Evolutionary conservation across 164 flowering plant genomes (phyloP).

Genomic region (Dillenia turbinata): DNA sequence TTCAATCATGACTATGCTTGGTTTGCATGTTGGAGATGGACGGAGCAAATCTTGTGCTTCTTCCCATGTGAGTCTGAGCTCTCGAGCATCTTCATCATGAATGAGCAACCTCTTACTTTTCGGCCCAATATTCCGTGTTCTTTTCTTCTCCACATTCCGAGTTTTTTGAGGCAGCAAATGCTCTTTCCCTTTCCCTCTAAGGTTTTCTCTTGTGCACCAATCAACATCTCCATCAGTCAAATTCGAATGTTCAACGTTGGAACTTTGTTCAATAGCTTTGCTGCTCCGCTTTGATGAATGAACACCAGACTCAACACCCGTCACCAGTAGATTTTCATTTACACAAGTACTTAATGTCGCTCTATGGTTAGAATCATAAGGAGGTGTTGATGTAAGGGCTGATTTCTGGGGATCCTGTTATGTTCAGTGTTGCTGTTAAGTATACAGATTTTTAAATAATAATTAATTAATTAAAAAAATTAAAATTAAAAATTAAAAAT

Average conservation of each 20-base stretch:
- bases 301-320: conserved; percentile 22
- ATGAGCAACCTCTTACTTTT: conserved; percentile 83
- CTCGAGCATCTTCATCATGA: conserved; percentile 76
- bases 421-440: too few relatives aligned
- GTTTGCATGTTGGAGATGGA: conserved; percentile 70
- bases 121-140: conserved; percentile 68
- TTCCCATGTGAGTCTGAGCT: conserved; percentile 89
- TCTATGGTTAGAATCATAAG: conserved; percentile 24
- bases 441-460: too few relatives aligned
- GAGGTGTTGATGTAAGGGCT: conserved; percentile 17
- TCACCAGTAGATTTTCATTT: conserved; percentile 20
- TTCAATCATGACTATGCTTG: conserved; percentile 56
- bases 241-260: conserved; percentile 17
- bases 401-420: conserved; percentile 33
- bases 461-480: too few relatives aligned
- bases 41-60: conserved; percentile 96
- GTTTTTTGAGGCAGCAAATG: conserved; percentile 23
- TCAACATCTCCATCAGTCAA: conserved; percentile 20
- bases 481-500: too few relatives aligned
- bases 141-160: conserved; percentile 35
- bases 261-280: conserved; percentile 20
- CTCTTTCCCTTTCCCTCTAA: conserved; percentile 19
- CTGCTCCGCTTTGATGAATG: conserved; percentile 13
- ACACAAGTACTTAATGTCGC: conserved; percentile 28
- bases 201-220: conserved; percentile 27